Evolutionary conservation across 495 filamentous ascomycete species (phyloP).

Genomic region (Hypoxylon trugodes): DNA sequence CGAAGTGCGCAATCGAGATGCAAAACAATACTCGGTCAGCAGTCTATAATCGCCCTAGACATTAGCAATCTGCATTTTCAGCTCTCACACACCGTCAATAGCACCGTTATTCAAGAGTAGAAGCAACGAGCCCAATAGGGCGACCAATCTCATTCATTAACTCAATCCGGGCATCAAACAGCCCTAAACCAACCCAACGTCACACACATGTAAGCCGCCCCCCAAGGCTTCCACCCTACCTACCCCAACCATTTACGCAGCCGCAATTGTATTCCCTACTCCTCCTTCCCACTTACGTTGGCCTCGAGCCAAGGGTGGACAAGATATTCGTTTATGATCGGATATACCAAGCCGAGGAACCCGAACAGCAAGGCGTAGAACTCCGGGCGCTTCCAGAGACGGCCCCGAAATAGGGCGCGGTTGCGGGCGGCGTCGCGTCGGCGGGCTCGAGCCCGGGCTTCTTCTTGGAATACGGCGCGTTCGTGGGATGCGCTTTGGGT

Average conservation of each 20-base stretch:
- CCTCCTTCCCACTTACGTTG: background rate
- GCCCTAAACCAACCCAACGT: too few relatives aligned
- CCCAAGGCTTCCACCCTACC: too few relatives aligned
- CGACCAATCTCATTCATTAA: too few relatives aligned
- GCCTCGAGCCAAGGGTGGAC: slow-evolving; percentile 6
- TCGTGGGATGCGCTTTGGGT: slow-evolving; percentile 33
- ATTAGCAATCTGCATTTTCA: too few relatives aligned
- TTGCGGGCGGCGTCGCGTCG: slow-evolving; percentile 36
- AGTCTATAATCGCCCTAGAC: too few relatives aligned
- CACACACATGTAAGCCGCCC: too few relatives aligned
- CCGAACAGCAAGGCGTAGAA: slow-evolving; percentile 32
- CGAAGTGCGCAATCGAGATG: too few relatives aligned
- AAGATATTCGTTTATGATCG: slow-evolving; percentile 30
- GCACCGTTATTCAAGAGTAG: too few relatives aligned
- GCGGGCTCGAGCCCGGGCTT: slow-evolving; percentile 22
- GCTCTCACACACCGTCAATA: too few relatives aligned
- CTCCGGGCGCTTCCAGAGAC: slow-evolving; percentile 27
- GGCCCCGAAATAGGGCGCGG: slow-evolving; percentile 30
- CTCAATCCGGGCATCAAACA: too few relatives aligned
- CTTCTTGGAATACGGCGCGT: slow-evolving; percentile 36
- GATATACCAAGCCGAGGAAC: slow-evolving; percentile 27
- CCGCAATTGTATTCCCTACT: background rate
- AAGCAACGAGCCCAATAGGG: too few relatives aligned
- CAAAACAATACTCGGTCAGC: too few relatives aligned
- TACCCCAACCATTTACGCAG: background rate